phyloP scores from a whole-genome alignment of 2,329 filamentous ascomycete species.

The Cladophialophora chaetospira region DNA sequence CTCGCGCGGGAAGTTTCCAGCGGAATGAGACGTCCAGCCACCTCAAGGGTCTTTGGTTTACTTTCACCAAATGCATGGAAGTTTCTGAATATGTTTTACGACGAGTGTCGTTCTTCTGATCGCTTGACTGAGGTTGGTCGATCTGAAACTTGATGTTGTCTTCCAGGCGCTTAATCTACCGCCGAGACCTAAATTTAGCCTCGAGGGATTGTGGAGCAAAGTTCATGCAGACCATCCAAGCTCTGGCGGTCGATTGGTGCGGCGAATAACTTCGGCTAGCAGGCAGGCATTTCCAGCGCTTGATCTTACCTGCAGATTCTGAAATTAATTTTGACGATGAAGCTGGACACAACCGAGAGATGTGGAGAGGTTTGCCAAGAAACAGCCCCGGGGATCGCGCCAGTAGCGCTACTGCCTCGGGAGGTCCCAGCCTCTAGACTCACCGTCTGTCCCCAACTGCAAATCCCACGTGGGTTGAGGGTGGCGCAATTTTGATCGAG shows the following conservation, averaged over 20 bases:
- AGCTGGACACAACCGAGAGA: not conserved
- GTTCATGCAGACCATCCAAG: not conserved
- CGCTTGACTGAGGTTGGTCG: slow-evolving; percentile 12
- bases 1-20: not conserved
- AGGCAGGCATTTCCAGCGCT: not conserved
- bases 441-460: no score
- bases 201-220: not conserved
- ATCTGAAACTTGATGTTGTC: slow-evolving; percentile 8
- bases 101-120: not conserved
- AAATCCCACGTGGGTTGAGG: no score
- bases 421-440: no score
- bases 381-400: not conserved
- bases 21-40: not conserved
- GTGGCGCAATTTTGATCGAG: no score
- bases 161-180: slow-evolving; percentile 13
- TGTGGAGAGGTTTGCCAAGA: not conserved
- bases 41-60: not conserved
- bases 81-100: not conserved
- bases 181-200: slow-evolving; percentile 12
- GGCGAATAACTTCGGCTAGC: not conserved
- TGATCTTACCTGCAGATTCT: not conserved
- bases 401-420: no score
- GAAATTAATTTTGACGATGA: not conserved
- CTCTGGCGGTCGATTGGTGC: not conserved
- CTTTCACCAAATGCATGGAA: not conserved